These are phyloP conservation scores for Coffea humblotiana DNA, from an alignment of 305 asterid species.

Conservation along the genomic window DNA sequence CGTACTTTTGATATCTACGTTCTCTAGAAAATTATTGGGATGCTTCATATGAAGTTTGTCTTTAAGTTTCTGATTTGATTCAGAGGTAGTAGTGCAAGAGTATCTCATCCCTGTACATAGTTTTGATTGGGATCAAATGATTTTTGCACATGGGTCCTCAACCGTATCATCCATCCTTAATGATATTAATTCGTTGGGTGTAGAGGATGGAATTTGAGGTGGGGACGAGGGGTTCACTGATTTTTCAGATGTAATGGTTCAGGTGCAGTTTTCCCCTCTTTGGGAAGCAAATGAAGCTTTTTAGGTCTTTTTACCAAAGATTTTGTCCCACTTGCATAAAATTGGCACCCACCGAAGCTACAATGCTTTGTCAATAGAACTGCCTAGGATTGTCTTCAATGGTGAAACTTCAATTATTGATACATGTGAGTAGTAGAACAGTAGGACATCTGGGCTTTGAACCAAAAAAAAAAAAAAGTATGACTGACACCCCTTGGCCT, in stretches of 20 bases:
- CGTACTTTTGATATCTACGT: background rate
- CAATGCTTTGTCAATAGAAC: background rate
- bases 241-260: background rate
- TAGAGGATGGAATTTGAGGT: background rate
- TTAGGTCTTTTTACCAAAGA: background rate
- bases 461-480: no score
- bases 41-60: background rate
- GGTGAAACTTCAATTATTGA: background rate
- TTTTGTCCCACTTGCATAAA: background rate
- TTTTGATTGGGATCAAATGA: background rate
- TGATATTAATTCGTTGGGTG: background rate
- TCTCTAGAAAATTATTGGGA: background rate
- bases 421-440: background rate
- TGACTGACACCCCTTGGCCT: background rate
- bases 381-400: background rate
- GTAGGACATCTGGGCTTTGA: background rate
- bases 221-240: background rate
- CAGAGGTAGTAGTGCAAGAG: background rate
- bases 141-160: background rate
- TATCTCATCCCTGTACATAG: background rate
- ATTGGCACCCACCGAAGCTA: background rate
- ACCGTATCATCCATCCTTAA: background rate
- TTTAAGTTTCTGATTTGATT: background rate
- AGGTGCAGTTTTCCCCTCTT: background rate
- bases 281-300: background rate